phyloP scores from a whole-genome alignment of 352 stramenopile species.

The Nothophytophthora sp. region DNA sequence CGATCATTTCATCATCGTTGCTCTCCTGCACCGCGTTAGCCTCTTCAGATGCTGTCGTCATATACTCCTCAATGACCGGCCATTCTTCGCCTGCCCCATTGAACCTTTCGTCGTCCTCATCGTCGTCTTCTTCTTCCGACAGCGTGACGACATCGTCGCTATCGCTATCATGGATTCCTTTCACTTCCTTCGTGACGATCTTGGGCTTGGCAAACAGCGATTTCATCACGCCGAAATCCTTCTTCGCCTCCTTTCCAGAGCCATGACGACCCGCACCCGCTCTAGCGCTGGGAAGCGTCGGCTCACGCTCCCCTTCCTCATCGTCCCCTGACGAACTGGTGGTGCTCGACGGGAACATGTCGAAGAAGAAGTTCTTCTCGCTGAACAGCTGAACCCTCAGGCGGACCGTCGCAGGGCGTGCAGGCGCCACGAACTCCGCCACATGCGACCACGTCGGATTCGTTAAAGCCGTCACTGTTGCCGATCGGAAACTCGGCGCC shows the following conservation, averaged over 20 bases:
- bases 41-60: background rate
- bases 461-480: slow-evolving; percentile 31
- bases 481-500: slow-evolving; percentile 26
- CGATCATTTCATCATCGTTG: slow-evolving; percentile 49
- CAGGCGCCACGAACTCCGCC: slow-evolving; percentile 35
- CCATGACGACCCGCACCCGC: too few species aligned
- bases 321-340: slow-evolving; percentile 13
- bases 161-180: slow-evolving; percentile 37
- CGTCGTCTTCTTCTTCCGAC: slow-evolving; percentile 47
- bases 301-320: background rate
- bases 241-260: background rate
- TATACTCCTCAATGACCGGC: slow-evolving; percentile 13
- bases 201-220: slow-evolving; percentile 6
- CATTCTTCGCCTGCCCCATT: slow-evolving; percentile 18
- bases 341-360: slow-evolving; percentile 71
- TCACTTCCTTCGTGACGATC: slow-evolving; percentile 11
- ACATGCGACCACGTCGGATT: slow-evolving; percentile 50
- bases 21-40: background rate
- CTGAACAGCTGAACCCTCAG: slow-evolving; percentile 58
- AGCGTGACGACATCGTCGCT: slow-evolving; percentile 54
- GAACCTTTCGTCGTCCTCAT: slow-evolving; percentile 26
- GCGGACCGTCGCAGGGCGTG: slow-evolving; percentile 16
- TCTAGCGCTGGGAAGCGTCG: too few species aligned
- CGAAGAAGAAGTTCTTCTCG: slow-evolving; percentile 85
- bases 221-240: too few species aligned